Evolutionary conservation across 441 rosid species (phyloP).

Genomic region (Eruca vesicaria): DNA sequence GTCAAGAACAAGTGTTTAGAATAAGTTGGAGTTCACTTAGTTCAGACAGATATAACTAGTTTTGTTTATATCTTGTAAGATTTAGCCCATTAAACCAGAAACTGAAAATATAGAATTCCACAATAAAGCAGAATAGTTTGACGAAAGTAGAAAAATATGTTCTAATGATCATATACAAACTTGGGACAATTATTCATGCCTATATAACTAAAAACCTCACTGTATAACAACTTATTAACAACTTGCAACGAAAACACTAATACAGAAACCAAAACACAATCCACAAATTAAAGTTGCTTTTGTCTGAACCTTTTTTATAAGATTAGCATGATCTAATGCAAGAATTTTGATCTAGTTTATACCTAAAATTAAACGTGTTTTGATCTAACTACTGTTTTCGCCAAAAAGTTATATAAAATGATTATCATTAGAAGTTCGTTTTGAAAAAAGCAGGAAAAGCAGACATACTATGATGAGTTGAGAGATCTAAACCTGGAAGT

Average conservation of each 20-base stretch:
- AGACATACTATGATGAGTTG: not conserved
- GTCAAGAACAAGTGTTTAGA: not conserved
- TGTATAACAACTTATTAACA: not conserved
- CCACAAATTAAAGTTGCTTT: not conserved
- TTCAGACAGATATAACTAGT: not conserved
- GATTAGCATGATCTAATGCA: not conserved
- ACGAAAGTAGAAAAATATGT: not conserved
- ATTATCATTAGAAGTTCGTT: not conserved
- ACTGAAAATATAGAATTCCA: not conserved
- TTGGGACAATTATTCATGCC: not conserved
- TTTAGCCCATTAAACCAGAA: not conserved
- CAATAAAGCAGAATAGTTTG: not conserved
- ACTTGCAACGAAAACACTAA: not conserved
- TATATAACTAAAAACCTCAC: not conserved
- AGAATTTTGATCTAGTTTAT: not conserved
- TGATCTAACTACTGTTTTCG: not conserved
- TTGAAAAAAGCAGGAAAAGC: not conserved
- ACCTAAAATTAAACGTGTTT: not conserved
- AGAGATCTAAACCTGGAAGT: not conserved
- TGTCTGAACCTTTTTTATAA: not conserved
- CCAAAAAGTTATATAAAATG: not conserved
- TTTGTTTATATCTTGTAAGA: not conserved
- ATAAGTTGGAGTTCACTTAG: not conserved
- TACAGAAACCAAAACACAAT: not conserved
- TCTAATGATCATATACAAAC: not conserved